These are phyloP conservation scores for Raphanus hybrid DNA, from an alignment of 441 rosid species.

Conservation along the genomic window DNA sequence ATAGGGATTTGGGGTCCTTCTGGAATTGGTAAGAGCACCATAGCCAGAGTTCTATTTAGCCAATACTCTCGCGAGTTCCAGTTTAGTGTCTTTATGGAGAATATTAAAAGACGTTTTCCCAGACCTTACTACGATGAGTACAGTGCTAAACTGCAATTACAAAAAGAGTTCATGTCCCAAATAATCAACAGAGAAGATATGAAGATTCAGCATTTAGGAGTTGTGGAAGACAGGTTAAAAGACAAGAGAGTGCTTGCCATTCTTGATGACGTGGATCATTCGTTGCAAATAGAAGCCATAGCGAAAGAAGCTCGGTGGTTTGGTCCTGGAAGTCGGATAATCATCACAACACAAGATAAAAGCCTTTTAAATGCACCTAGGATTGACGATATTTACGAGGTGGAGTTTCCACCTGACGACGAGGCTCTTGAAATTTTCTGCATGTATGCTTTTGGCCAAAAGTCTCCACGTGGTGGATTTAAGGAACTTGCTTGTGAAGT, in stretches of 20 bases:
- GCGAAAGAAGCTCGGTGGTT: conserved; percentile 18
- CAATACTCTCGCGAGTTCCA: neutral
- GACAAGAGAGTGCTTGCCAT: conserved; percentile 29
- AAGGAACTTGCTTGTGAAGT: neutral
- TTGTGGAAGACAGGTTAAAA: conserved; percentile 11
- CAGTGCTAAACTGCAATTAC: conserved; percentile 15
- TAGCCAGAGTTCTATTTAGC: conserved; percentile 6
- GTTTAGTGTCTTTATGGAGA: conserved; percentile 29
- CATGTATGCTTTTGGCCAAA: conserved; percentile 6
- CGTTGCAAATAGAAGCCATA: conserved; percentile 25
- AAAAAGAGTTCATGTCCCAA: conserved; percentile 9
- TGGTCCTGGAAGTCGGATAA: conserved; percentile 32
- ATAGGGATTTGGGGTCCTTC: conserved; percentile 30
- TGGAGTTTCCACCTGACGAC: neutral
- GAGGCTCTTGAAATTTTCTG: neutral
- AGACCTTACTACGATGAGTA: conserved; percentile 37
- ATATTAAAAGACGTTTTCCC: conserved; percentile 38
- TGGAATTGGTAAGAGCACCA: conserved; percentile 31
- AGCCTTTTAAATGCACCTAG: neutral
- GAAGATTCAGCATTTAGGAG: conserved; percentile 29
- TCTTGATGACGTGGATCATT: conserved; percentile 33
- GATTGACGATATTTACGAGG: neutral
- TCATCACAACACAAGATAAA: neutral
- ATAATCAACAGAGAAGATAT: conserved; percentile 32
- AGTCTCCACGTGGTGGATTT: neutral